Base-by-base conservation (phyloP, 2,329 filamentous ascomycete species). In the Pseudogymnoascus sp. region DNA sequence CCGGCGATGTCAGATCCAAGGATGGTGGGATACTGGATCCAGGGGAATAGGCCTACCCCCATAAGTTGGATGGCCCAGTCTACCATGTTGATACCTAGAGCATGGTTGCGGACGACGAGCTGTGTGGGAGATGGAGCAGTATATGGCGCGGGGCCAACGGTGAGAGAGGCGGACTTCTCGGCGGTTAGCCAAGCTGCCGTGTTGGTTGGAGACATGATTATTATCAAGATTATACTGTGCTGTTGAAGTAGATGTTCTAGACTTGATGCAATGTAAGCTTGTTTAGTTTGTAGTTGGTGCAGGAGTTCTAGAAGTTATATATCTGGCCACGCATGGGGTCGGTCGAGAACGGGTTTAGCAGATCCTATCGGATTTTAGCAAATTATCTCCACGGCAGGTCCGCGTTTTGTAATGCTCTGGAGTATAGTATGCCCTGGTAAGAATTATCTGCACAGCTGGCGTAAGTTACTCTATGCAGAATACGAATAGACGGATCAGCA, bases 41-140 rank as follows among this genome's bases (percentile, higher is more conserved):
- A 33, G 11, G 70, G 64, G 50, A 76, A 70, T 33, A 78, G 75
- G 8, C 69, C 70, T 22, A 72, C 69, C 3, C 75, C 78, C 5
- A 79, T 70, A 61, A 76, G 28, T 4, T 62, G 63, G 6, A 66
- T 61, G 7, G 39, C 25, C 28, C 38, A 74, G 65, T 79, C 77
- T 16, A 78, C 69, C 0, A 74, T 73, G 62, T 78, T 78, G 60
- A 79, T 71, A 2, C 74, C 76, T 2, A 77, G 65, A 11, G 74
- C 74, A 18, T 63, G 60, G 50, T 74, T 75, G 36, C 73, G 72
- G 60, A 79, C 67, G 6, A 76, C 68, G 25, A 79, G 67, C 61
- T 79, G 69, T 30, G 71, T 69, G 1, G 67, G 62, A 0, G 69
- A 70, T 0, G 76, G 73, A 12, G 67, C 60, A 0, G 71, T 72